phyloP scores from a whole-genome alignment of 495 filamentous ascomycete species.

The Neurospora pannonica region DNA sequence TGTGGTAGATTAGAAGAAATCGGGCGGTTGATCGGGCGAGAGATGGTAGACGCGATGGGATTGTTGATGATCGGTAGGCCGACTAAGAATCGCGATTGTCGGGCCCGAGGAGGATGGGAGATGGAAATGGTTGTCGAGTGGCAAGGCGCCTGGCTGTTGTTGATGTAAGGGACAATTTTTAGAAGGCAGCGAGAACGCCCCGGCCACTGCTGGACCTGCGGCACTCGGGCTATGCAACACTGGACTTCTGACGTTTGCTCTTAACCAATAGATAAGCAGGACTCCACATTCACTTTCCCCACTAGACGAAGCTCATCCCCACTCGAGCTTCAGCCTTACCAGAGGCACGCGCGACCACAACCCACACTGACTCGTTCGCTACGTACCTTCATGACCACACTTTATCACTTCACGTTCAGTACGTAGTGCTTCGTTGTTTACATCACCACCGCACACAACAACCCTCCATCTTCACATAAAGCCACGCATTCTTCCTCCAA shows the following conservation, averaged over 20 bases:
- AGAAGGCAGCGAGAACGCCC: neutral
- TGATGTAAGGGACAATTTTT: neutral
- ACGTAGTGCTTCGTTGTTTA: neutral
- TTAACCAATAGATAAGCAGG: conserved; percentile 13
- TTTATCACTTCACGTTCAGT: neutral
- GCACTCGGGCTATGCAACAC: neutral
- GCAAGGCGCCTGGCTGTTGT: neutral
- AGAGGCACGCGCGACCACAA: neutral
- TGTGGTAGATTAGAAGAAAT: neutral
- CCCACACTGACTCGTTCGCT: neutral
- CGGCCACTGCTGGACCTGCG: neutral
- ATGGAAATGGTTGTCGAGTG: neutral
- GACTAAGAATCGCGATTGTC: neutral
- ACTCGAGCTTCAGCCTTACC: conserved; percentile 17
- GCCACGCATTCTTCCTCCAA: neutral
- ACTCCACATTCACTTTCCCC: conserved; percentile 14
- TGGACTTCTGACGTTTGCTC: neutral
- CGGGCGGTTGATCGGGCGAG: neutral
- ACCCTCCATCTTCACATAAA: neutral
- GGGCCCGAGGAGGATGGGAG: neutral
- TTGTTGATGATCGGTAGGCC: neutral
- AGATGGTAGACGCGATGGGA: neutral
- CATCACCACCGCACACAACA: neutral
- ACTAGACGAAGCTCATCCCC: neutral
- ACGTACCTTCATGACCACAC: neutral